Evolutionary conservation across 2,329 filamentous ascomycete species (phyloP).

Genomic region (Fusarium palustre): DNA sequence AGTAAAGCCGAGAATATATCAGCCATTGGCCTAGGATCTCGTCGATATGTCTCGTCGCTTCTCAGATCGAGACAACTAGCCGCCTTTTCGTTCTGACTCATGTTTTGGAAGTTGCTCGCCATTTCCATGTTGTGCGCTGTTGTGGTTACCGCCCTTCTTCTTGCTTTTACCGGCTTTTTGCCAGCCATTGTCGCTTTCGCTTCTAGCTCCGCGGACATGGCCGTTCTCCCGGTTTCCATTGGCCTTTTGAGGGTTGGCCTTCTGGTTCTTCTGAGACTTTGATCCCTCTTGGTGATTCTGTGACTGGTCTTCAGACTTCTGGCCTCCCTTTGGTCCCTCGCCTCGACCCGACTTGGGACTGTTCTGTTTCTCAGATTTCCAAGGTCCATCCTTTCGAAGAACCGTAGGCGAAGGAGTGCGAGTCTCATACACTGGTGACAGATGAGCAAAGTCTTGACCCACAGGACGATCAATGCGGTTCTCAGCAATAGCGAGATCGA

Average conservation of each 20-base stretch:
- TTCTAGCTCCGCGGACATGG: slow-evolving; percentile 65
- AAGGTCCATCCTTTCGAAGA: slow-evolving; percentile 62
- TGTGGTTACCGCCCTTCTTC: slow-evolving; percentile 57
- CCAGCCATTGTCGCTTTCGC: slow-evolving; percentile 67
- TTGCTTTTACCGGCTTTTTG: slow-evolving; percentile 67
- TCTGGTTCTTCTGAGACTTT: slow-evolving; percentile 47
- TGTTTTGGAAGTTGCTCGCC: slow-evolving; percentile 69
- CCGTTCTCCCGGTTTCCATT: slow-evolving; percentile 63
- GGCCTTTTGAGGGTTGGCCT: slow-evolving; percentile 47
- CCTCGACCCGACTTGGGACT: slow-evolving; percentile 34
- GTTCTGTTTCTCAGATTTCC: slow-evolving; percentile 45
- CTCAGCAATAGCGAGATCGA: slow-evolving; percentile 66
- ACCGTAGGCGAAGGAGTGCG: slow-evolving; percentile 77
- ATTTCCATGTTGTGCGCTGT: slow-evolving; percentile 51
- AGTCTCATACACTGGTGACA: slow-evolving; percentile 81
- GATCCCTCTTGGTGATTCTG: slow-evolving; percentile 45
- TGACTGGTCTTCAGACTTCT: slow-evolving; percentile 43
- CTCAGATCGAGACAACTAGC: slow-evolving; percentile 52
- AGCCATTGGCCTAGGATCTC: neutral
- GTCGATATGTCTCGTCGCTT: slow-evolving; percentile 29
- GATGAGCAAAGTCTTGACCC: slow-evolving; percentile 59
- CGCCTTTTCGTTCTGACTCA: slow-evolving; percentile 72
- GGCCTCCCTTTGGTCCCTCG: slow-evolving; percentile 38
- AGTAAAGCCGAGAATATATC: slow-evolving; percentile 1
- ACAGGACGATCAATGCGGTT: slow-evolving; percentile 53